Evolutionary conservation across 345 rosid genomes (phyloP), one percentile per base, ranked within the genome.

Genomic region (Alliaria petiolata): DNA sequence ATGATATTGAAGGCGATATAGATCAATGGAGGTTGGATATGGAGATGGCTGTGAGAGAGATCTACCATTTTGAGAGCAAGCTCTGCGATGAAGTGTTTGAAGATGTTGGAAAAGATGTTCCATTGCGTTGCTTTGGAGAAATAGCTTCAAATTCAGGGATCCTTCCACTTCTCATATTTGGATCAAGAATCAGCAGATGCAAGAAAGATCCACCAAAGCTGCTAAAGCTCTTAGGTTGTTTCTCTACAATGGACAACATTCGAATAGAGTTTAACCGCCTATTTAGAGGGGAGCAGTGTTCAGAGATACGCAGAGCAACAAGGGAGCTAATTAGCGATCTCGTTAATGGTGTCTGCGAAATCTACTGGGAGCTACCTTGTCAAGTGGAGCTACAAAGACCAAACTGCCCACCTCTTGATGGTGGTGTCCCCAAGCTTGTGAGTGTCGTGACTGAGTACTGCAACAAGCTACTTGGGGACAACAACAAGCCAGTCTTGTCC

Each of bases 361-460:
- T 93, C 63, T 93, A 91, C 79, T 84, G 82, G 86, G 95, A 89
- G 76, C 78, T 91, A 17, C 82, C 92, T 25, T 52, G 38, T 33
- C 95, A 91, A 39, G 93, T 91, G 28, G 79, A 84, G 82, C 75
- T 76, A 38, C 93, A 89, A 35, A 84, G 97, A 81, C 70, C 64
- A 59, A 79, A 58, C 11, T 35, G 67, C 16, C 91, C 97, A 22
- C 87, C 89, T 6, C 64, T 68, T 50, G 85, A 91, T 28, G 86
- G 86, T 0, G 75, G 80, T 38, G 76, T 93, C 30, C 97, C 96
- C 0, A 79, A 62, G 53, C 87, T 93, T 13, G 96, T 85, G 50
- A 79, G 74, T 35, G 86, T 86, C 19, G 85, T 89, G 33, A 91
- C 87, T 2, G 85, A 84, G 26, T 89, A 87, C 70, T 89, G 91